Percentiles rank a stretch among this genome's conserved stretches.
Conservation (phyloP, 2,329 filamentous ascomycete genomes). For the Cladosporium halotolerans region DNA sequence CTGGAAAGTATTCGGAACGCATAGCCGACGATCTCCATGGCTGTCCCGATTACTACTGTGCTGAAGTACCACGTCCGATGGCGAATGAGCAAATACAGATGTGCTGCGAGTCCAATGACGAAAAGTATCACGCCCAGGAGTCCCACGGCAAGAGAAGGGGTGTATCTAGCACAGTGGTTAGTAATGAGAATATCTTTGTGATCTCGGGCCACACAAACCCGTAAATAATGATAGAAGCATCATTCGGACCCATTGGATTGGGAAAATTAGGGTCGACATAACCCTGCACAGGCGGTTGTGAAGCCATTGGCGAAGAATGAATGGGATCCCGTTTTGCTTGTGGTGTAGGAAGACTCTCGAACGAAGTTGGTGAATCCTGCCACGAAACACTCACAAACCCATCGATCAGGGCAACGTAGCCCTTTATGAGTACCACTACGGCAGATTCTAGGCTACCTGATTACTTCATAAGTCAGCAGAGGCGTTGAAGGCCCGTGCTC, state of each 20-base stretch:
- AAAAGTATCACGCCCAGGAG: conserved; percentile 42
- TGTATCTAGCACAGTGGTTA: conserved; percentile 36
- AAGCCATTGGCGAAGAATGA: too few species aligned
- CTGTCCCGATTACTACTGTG: conserved; percentile 39
- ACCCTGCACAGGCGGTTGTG: conserved; percentile 18
- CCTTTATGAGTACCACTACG: too few species aligned
- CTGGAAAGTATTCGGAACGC: conserved; percentile 44
- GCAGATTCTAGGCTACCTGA: too few species aligned
- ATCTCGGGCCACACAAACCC: conserved; percentile 18
- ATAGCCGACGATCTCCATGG: conserved; percentile 49
- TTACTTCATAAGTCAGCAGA: too few species aligned
- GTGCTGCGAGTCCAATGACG: conserved; percentile 35
- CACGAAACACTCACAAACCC: too few species aligned
- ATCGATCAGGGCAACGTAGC: too few species aligned
- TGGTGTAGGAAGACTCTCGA: too few species aligned
- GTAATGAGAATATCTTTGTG: neutral
- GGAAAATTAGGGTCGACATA: conserved; percentile 50
- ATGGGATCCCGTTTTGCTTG: too few species aligned
- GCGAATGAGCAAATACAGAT: conserved; percentile 31
- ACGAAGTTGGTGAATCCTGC: too few species aligned
- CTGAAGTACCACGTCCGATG: conserved; percentile 44
- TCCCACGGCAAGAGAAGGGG: conserved; percentile 41
- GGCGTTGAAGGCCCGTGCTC: too few species aligned
- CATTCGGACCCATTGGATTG: conserved; percentile 40
- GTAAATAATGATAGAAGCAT: conserved; percentile 47